Evolutionary conservation across 2,329 filamentous ascomycete genomes (phyloP).

Genomic region (Cryphonectria parasitica): DNA sequence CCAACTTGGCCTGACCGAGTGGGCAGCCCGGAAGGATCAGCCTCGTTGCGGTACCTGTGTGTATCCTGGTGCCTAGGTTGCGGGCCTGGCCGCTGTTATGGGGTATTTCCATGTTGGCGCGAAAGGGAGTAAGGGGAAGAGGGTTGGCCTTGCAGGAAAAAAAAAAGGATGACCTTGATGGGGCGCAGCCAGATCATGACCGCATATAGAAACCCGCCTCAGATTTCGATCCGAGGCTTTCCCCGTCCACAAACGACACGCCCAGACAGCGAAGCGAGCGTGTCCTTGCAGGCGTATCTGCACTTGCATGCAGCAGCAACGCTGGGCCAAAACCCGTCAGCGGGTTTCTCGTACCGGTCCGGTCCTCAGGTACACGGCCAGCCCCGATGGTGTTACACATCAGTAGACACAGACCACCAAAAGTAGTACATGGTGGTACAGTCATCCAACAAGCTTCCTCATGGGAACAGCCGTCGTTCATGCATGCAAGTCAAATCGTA

Average conservation of each 20-base stretch:
- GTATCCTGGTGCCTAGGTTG: conserved; percentile 28
- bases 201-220: conserved; percentile 22
- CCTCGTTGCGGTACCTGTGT: conserved; percentile 26
- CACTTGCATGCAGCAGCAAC: neutral
- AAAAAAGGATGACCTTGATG: conserved; percentile 18
- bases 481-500: conserved; percentile 3
- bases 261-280: neutral
- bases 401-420: neutral
- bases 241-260: neutral
- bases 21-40: conserved; percentile 28
- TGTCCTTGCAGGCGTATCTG: neutral
- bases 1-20: conserved; percentile 20
- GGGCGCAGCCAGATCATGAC: conserved; percentile 26
- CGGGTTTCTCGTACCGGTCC: neutral
- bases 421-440: neutral
- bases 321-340: neutral
- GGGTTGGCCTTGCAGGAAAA: conserved; percentile 1
- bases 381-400: conserved; percentile 8
- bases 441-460: conserved; percentile 10
- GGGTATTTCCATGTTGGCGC: conserved; percentile 12
- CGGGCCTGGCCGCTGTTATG: conserved; percentile 18
- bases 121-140: neutral
- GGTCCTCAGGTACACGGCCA: neutral
- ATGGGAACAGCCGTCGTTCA: conserved; percentile 2
- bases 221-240: conserved; percentile 18